Evolutionary conservation across 768 basidiomycete species (phyloP), one percentile per base, ranked within the genome.

Genomic region (Naganishia friedmannii): DNA sequence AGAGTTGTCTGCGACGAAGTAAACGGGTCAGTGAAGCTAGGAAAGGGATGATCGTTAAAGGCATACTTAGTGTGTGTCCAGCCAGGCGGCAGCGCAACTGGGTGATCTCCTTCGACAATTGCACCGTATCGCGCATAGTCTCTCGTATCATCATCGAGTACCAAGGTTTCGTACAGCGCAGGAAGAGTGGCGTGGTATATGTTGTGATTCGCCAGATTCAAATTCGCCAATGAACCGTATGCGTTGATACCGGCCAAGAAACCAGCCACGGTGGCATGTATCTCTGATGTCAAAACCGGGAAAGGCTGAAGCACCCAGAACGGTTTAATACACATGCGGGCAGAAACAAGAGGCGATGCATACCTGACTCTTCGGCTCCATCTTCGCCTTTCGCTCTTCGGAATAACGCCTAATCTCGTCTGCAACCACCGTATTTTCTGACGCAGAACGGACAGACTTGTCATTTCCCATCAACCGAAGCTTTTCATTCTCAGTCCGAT

Each of bases 131-230:
- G 34, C 23, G 34, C 23, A 37, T 63, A 39, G 23, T 63, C 60
- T 21, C 46, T 45, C 60, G 19, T 26, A 4, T 63, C 60, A 26
- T 63, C 60, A 34, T 63, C 60, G 8, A 45, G 26, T 26, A 63
- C 60, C 8, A 63, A 17, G 3, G 60, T 63, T 37, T 63, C 60
- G n/a, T 46, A 63, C 1, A 63, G 42, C 23, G 39, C 29, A 17
- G 37, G 60, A n/a, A 63, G 28, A 1, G 39, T 63, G 4, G 60
- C n/a, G 26, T 63, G 26, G 23, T 26, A 17, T 1, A 63, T 42
- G 13, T 63, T 10, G 9, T 26, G 60, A 17, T 29, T 63, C 6
- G 23, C 60, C 37, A 15, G 6, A n/a, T 8, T 26, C 21, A 63
- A 17, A 42, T 46, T 63, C 3, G 60, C 37, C 21, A 63, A 26